phyloP scores from a whole-genome alignment of 1,284 basidiomycete species.

The Irpex sp. region DNA sequence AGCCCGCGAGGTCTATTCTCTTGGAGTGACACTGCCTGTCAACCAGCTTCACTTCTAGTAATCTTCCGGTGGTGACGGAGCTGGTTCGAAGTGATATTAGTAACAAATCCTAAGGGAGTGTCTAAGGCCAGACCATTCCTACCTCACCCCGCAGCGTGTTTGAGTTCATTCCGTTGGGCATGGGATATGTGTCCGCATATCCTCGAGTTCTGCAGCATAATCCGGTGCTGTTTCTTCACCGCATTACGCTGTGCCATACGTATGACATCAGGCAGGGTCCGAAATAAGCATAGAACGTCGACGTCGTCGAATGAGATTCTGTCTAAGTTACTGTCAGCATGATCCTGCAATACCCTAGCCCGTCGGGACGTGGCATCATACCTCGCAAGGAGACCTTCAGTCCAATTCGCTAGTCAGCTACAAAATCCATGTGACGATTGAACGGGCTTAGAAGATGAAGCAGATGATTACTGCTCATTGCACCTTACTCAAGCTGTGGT shows the following conservation, averaged over 20 bases:
- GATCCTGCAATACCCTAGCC: neutral
- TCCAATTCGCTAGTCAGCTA: neutral
- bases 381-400: neutral
- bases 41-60: neutral
- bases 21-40: neutral
- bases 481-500: neutral
- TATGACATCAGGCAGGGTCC: neutral
- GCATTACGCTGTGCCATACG: neutral
- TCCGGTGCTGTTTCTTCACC: conserved; percentile 1
- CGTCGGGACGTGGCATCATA: neutral
- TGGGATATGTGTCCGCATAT: neutral
- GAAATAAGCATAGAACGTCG: neutral
- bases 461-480: neutral
- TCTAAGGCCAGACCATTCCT: neutral
- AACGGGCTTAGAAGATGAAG: neutral
- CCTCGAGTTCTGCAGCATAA: neutral
- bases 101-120: neutral
- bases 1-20: neutral
- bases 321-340: neutral
- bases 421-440: neutral
- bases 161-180: neutral
- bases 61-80: neutral
- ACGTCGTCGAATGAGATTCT: neutral
- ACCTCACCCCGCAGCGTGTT: neutral
- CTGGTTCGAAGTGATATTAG: neutral